Evolutionary conservation across 2,329 filamentous ascomycete species (phyloP).

Genomic region (Epichloe bromicola): DNA sequence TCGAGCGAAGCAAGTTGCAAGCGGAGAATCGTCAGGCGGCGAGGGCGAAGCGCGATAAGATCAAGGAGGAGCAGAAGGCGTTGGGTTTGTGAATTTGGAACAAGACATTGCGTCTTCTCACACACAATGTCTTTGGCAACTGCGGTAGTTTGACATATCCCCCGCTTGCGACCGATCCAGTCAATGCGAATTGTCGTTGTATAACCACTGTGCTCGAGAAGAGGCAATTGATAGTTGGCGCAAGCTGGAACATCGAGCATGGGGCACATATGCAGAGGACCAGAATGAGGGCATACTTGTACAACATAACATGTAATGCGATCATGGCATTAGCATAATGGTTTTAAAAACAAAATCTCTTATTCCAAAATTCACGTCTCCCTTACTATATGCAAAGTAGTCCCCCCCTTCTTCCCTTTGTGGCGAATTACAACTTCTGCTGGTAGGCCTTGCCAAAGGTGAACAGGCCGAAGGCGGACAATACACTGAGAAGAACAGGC

Average conservation of each 20-base stretch:
- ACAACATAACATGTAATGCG: not conserved
- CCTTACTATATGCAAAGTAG: not conserved
- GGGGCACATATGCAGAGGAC: not conserved
- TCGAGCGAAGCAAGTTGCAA: slow-evolving; percentile 67
- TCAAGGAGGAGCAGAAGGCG: slow-evolving; percentile 58
- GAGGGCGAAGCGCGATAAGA: slow-evolving; percentile 55
- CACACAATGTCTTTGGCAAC: not conserved
- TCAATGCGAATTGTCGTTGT: not conserved
- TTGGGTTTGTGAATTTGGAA: slow-evolving; percentile 20
- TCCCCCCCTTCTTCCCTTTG: no score
- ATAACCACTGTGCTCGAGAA: not conserved
- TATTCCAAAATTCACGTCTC: no score
- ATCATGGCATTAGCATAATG: not conserved
- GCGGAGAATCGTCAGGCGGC: slow-evolving; percentile 57
- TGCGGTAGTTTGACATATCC: not conserved
- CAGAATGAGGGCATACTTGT: not conserved
- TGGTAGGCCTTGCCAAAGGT: slow-evolving; percentile 64
- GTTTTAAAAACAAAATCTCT: not conserved
- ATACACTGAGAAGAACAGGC: slow-evolving; percentile 61
- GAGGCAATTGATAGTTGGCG: not conserved
- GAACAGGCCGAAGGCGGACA: slow-evolving; percentile 67
- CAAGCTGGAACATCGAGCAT: not conserved
- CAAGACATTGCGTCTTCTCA: not conserved
- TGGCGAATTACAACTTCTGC: slow-evolving; percentile 22
- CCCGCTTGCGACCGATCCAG: not conserved